Conservation (phyloP, 495 filamentous ascomycete genomes). For the Bathelium albidoporum region DNA sequence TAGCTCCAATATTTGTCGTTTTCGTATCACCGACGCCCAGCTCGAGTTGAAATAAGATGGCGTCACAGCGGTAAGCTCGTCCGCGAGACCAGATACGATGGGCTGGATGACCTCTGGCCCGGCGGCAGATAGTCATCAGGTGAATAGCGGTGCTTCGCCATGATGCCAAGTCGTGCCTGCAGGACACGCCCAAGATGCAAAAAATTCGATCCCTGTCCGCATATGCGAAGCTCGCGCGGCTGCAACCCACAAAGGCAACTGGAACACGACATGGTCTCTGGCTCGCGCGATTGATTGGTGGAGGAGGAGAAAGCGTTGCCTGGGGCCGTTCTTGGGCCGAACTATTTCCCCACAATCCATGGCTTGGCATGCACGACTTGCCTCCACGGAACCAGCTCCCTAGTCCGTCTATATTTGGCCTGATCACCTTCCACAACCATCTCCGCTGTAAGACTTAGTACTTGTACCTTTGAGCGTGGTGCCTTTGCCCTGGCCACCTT, state of each 20-base stretch:
- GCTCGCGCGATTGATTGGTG: not conserved
- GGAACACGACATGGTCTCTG: not conserved
- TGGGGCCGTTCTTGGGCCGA: not conserved
- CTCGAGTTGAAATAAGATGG: too few species aligned
- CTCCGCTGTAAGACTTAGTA: not conserved
- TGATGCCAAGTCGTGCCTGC: not conserved
- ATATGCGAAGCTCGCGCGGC: not conserved
- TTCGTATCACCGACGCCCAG: too few species aligned
- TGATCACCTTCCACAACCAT: not conserved
- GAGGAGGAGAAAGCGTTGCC: not conserved
- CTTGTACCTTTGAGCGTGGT: too few species aligned
- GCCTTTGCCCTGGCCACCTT: too few species aligned
- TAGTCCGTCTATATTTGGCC: not conserved
- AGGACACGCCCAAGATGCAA: not conserved
- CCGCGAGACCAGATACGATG: too few species aligned
- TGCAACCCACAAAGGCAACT: not conserved
- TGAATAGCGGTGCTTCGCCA: too few species aligned
- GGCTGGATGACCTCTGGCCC: too few species aligned
- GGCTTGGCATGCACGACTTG: not conserved
- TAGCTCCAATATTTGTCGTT: not conserved
- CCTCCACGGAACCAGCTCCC: not conserved
- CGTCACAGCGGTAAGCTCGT: too few species aligned
- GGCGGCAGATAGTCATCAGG: too few species aligned
- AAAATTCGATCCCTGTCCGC: not conserved
- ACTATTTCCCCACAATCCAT: constrained; percentile 3